Percentiles rank a stretch among this genome's conserved stretches.
Conservation (phyloP, 2,329 filamentous ascomycete species). For the Diaporthe sp. region DNA sequence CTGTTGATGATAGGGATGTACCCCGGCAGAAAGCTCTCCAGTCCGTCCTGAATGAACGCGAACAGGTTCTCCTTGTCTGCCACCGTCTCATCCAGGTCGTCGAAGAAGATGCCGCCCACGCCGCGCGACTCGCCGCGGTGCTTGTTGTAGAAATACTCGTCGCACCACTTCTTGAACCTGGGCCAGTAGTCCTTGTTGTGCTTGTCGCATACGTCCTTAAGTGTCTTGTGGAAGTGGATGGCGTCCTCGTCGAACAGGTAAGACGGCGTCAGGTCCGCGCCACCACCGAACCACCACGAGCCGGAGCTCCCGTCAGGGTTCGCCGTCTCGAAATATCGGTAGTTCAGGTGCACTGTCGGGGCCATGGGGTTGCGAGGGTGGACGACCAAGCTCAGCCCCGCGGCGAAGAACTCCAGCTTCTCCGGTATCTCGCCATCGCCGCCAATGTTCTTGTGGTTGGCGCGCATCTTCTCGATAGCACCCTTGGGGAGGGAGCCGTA, state of each 20-base stretch:
- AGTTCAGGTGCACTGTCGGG: slow-evolving; percentile 97
- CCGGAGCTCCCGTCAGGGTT: slow-evolving; percentile 84
- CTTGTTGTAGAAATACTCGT: slow-evolving; percentile 96
- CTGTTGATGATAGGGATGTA: slow-evolving; percentile 91
- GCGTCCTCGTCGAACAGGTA: slow-evolving; percentile 98
- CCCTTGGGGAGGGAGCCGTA: slow-evolving; percentile 90
- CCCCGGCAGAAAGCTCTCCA: slow-evolving; percentile 88
- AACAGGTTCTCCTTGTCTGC: slow-evolving; percentile 92
- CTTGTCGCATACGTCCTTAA: slow-evolving; percentile 93
- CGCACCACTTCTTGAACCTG: slow-evolving; percentile 97
- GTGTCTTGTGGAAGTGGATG: slow-evolving; percentile 93
- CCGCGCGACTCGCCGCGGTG: slow-evolving; percentile 90
- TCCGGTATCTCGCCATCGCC: slow-evolving; percentile 74
- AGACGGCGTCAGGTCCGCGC: slow-evolving; percentile 90
- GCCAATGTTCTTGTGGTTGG: slow-evolving; percentile 91
- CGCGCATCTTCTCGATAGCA: slow-evolving; percentile 93
- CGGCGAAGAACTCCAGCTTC: slow-evolving; percentile 93
- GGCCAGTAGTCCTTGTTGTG: slow-evolving; percentile 95
- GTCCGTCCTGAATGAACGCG: slow-evolving; percentile 86
- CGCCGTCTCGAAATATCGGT: slow-evolving; percentile 97
- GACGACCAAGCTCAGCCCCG: slow-evolving; percentile 91
- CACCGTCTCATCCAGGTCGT: slow-evolving; percentile 90
- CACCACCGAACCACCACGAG: slow-evolving; percentile 98
- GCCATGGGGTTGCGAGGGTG: slow-evolving; percentile 97
- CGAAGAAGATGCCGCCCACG: slow-evolving; percentile 97